Evolutionary conservation across 106 monocot species (phyloP).

Genomic region (Dendrobium catenatum): DNA sequence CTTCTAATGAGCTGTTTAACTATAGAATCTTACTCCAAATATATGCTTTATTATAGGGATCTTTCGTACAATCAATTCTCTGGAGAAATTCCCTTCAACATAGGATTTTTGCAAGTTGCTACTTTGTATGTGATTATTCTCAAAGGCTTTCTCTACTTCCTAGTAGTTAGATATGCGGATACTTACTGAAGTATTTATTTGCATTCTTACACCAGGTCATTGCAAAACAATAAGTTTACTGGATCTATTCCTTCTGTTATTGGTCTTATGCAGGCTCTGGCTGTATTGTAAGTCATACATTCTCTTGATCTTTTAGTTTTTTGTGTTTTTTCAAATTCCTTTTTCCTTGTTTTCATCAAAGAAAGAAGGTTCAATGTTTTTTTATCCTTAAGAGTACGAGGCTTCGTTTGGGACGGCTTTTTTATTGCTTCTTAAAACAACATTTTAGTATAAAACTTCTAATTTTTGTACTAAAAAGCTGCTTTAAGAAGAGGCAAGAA

Average conservation of each 20-base stretch:
- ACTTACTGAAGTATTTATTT: background rate
- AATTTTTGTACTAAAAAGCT: too few species aligned
- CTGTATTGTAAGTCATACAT: conserved; percentile 62
- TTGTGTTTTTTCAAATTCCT: background rate
- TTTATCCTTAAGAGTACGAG: too few species aligned
- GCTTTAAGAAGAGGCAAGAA: too few species aligned
- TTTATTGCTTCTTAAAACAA: too few species aligned
- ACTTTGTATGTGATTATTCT: conserved; percentile 59
- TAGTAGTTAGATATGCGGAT: background rate
- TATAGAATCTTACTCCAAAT: background rate
- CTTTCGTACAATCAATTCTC: conserved; percentile 76
- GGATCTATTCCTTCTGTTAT: conserved; percentile 86
- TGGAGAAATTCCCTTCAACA: conserved; percentile 92
- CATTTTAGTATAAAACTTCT: too few species aligned
- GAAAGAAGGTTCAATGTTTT: background rate
- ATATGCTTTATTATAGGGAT: conserved; percentile 43
- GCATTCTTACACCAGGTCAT: conserved; percentile 36
- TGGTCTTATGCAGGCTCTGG: conserved; percentile 97
- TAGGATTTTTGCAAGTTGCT: conserved; percentile 95
- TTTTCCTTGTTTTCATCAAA: background rate
- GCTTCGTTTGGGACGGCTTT: too few species aligned
- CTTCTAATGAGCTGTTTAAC: background rate
- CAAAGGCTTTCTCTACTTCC: background rate
- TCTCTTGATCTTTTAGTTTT: background rate
- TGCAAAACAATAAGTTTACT: conserved; percentile 87